Evolutionary conservation across 495 filamentous ascomycete genomes (phyloP).

Genomic region (Tuber borchii): DNA sequence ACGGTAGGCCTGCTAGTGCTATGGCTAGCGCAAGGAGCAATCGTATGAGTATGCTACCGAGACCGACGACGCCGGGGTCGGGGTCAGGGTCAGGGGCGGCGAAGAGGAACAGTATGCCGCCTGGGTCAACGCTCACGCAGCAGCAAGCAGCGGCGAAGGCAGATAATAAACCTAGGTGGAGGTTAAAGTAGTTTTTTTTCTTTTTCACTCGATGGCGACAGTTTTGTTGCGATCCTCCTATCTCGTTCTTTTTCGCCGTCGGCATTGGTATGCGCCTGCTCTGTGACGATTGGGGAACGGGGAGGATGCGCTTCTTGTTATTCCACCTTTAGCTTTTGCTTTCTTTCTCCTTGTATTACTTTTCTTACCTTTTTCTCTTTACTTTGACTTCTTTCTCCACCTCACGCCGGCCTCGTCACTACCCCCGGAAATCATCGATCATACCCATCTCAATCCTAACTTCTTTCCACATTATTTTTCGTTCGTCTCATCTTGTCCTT

Average conservation of each 20-base stretch:
- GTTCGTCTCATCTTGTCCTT: neutral
- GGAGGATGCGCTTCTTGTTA: neutral
- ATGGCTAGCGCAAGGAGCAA: constrained; percentile 23
- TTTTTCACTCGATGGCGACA: neutral
- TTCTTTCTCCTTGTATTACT: neutral
- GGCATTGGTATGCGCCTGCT: neutral
- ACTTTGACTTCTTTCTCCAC: neutral
- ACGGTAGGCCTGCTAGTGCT: constrained; percentile 34
- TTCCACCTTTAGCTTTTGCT: neutral
- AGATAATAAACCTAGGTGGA: constrained; percentile 37
- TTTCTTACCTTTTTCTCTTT: neutral
- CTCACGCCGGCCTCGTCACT: neutral
- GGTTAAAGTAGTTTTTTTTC: constrained; percentile 13
- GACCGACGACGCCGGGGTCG: constrained; percentile 33
- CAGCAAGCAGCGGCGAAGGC: constrained; percentile 22
- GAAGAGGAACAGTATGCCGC: constrained; percentile 35
- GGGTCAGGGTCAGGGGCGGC: constrained; percentile 31
- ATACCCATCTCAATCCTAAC: neutral
- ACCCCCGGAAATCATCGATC: neutral
- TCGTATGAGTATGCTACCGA: constrained; percentile 39
- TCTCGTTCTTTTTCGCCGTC: neutral
- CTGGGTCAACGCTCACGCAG: constrained; percentile 18
- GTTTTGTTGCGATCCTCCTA: neutral
- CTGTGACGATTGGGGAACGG: neutral
- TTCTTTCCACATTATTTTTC: neutral